Evolutionary conservation across 305 asterid species (phyloP).

Genomic region (Fraxinus paxiana): DNA sequence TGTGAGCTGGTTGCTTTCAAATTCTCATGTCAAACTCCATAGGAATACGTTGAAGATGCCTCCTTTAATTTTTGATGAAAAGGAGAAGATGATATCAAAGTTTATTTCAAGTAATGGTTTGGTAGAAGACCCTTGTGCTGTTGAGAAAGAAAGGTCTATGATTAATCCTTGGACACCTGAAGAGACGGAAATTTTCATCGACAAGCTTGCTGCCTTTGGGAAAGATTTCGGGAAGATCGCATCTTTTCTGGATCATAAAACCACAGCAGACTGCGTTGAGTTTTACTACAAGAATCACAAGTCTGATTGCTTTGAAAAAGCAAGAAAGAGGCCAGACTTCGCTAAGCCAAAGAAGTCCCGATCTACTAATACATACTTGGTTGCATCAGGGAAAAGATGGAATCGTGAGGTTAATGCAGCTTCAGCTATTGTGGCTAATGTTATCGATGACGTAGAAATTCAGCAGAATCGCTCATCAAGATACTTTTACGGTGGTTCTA

Average conservation of each 20-base stretch:
- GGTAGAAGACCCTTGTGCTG: constrained; percentile 83
- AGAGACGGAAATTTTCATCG: constrained; percentile 76
- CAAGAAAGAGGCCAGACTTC: constrained; percentile 57
- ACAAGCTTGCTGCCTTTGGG: constrained; percentile 63
- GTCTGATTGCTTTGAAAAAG: constrained; percentile 66
- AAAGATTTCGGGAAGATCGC: constrained; percentile 76
- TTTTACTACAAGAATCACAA: constrained; percentile 96
- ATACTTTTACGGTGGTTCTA: constrained; percentile 38
- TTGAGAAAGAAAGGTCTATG: constrained; percentile 67
- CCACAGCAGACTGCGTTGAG: constrained; percentile 87
- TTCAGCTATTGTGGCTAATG: constrained; percentile 65
- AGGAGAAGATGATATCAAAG: constrained; percentile 51
- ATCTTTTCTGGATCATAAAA: constrained; percentile 70
- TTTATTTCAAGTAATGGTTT: constrained; percentile 71
- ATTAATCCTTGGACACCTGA: constrained; percentile 76
- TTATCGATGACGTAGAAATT: constrained; percentile 35
- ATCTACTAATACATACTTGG: constrained; percentile 60
- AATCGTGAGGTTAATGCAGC: constrained; percentile 73
- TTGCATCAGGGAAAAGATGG: constrained; percentile 77
- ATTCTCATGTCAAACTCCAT: constrained; percentile 53
- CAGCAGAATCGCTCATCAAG: constrained; percentile 48
- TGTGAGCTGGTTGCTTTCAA: constrained; percentile 51
- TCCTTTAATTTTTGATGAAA: constrained; percentile 67
- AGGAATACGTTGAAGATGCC: constrained; percentile 79
- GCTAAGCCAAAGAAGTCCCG: constrained; percentile 58